Percentiles rank a stretch among this genome's conserved stretches.
phyloP scores from a whole-genome alignment of 495 filamentous ascomycete species.

The Xylaria grammica region DNA sequence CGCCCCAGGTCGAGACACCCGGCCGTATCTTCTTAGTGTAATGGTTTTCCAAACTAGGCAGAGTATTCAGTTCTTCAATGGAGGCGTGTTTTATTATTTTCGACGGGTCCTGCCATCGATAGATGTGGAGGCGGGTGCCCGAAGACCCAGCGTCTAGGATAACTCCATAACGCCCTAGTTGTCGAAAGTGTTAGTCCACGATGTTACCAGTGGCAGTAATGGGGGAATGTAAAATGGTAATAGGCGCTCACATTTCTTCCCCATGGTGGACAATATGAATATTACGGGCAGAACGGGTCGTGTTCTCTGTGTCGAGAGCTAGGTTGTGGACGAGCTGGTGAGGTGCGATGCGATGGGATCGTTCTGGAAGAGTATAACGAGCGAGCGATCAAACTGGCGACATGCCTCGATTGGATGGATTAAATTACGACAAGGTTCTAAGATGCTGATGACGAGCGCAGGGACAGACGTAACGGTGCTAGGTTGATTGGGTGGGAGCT shows the following conservation, averaged over 20 bases:
- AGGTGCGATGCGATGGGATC: not conserved
- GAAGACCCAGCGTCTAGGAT: constrained; percentile 69
- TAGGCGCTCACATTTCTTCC: constrained; percentile 38
- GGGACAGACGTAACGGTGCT: not conserved
- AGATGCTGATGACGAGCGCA: not conserved
- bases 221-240: not conserved
- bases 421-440: not conserved
- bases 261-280: constrained; percentile 28
- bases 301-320: not conserved
- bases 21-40: constrained; percentile 95
- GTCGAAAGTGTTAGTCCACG: constrained; percentile 20
- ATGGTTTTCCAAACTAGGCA: constrained; percentile 80
- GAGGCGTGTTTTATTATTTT: constrained; percentile 67
- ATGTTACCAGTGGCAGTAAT: not conserved
- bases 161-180: constrained; percentile 60
- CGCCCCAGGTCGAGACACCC: constrained; percentile 88
- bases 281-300: not conserved
- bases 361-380: not conserved
- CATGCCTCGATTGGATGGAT: constrained; percentile 6
- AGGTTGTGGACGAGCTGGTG: not conserved
- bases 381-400: not conserved
- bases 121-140: constrained; percentile 91
- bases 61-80: constrained; percentile 63
- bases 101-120: constrained; percentile 82
- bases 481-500: not conserved